Evolutionary conservation across 108 stramenopile genomes (phyloP).

Genomic region (Skeletonema tropicum): DNA sequence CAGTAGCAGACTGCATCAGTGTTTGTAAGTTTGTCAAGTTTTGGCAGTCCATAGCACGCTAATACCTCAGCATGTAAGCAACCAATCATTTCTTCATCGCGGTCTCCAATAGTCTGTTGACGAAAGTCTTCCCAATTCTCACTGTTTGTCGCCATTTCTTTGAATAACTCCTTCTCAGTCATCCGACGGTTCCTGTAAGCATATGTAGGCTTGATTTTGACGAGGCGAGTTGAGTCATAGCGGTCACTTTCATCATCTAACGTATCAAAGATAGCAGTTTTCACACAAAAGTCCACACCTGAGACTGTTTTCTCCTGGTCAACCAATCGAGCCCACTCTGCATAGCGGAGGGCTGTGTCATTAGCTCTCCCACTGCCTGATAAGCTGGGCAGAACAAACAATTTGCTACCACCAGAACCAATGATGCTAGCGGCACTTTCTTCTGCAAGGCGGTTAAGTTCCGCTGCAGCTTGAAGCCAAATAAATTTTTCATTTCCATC

Average conservation of each 20-base stretch:
- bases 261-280: not conserved
- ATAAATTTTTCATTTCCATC: conserved; percentile 47
- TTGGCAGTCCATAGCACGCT: conserved; percentile 66
- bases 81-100: conserved; percentile 58
- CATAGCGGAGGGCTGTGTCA: conserved; percentile 23
- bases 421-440: conserved; percentile 21
- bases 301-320: conserved; percentile 30
- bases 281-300: conserved; percentile 2
- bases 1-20: conserved; percentile 76
- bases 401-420: not conserved
- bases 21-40: conserved; percentile 55
- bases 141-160: conserved; percentile 57
- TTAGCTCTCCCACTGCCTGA: conserved; percentile 1
- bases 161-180: conserved; percentile 57
- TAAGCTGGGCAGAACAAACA: conserved; percentile 5
- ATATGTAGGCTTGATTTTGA: conserved; percentile 52
- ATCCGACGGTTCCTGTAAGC: conserved; percentile 72
- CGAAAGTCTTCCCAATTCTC: conserved; percentile 51
- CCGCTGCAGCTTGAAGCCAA: conserved; percentile 38
- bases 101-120: conserved; percentile 34
- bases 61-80: conserved; percentile 64
- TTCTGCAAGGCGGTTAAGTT: conserved; percentile 20
- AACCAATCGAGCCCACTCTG: conserved; percentile 38
- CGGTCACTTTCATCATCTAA: not conserved
- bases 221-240: conserved; percentile 19